Evolutionary conservation across 2,329 filamentous ascomycete species (phyloP), one percentile per base, ranked within the genome.

Genomic region (Cladobotryum protrusum): DNA sequence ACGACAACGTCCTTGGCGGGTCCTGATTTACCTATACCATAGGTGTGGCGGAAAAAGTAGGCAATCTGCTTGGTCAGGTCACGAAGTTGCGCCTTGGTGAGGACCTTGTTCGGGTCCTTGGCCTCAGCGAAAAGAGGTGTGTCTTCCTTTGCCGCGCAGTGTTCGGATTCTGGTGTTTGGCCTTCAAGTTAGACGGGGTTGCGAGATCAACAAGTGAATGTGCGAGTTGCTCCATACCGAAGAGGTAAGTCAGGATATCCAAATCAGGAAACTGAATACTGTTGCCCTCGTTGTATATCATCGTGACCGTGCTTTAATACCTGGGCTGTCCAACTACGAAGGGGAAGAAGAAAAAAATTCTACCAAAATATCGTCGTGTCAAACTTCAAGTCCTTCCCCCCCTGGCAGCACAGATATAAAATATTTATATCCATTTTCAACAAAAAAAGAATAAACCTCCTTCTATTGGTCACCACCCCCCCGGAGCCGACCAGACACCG

Each of bases 61-160:
- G 79, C 81, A 15, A 80, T 72, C 3, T 74, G 71, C 54, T 77
- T 72, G 9, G 76, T 73, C 11, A 79, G 66, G 9, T 61, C 57
- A 4, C 75, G 73, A 2, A 76, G 69, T 29, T 72, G 67, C 1
- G 71, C 65, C 59, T 78, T 82, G 43, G 75, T 84, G 49, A 85
- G 64, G 48, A 62, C 59, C 46, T 75, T 71, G n/a, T 66, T 67
- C 0, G 81, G 77, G 45, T 83, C 68, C 5, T 72, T 70, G 1
- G 82, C 81, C 56, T 82, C 79, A 40, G 73, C 69, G 59, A 84
- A 79, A 4, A 85, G 64, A 2, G 76, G 57, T 0, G 75, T 77
- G 46, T 79, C 70, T 42, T 79, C 73, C 18, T 71, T 58, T 12
- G 65, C 60, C 1, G 53, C 54, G 37, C 61, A 63, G 4, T 61